phyloP scores from a whole-genome alignment of 352 stramenopile genomes.

The Pythium dissimile region DNA sequence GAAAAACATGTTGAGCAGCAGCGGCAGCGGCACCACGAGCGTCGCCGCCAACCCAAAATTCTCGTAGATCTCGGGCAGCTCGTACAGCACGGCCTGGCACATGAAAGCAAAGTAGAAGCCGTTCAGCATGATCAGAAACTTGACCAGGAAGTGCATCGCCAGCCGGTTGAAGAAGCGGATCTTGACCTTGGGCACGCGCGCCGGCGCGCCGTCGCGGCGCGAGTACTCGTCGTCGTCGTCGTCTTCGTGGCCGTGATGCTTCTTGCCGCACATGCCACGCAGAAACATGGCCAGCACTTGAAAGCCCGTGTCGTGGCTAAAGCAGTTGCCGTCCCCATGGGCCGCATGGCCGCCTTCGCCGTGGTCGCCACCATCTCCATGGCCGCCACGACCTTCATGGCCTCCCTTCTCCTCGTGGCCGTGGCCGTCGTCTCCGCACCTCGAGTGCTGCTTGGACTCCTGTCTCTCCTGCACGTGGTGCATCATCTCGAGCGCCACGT shows the following conservation, averaged over 20 bases:
- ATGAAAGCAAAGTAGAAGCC: conserved; percentile 23
- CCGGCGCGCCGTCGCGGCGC: neutral
- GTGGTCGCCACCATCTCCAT: conserved; percentile 2
- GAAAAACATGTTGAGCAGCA: conserved; percentile 22
- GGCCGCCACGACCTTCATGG: neutral
- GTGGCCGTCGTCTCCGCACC: neutral
- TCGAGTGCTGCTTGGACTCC: conserved; percentile 6
- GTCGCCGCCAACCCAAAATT: neutral
- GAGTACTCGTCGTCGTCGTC: conserved; percentile 1
- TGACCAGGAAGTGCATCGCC: conserved; percentile 14
- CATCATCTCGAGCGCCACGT: conserved; percentile 17
- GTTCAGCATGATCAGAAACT: conserved; percentile 23
- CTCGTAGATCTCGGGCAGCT: conserved; percentile 16
- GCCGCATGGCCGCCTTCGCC: neutral
- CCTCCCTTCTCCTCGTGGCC: neutral
- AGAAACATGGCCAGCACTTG: conserved; percentile 11
- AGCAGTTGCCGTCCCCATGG: conserved; percentile 14
- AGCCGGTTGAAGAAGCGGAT: conserved; percentile 23
- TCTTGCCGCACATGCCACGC: conserved; percentile 14
- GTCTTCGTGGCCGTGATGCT: conserved; percentile 5
- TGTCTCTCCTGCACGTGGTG: conserved; percentile 16
- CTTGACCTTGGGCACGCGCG: conserved; percentile 8
- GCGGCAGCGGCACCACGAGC: conserved; percentile 6
- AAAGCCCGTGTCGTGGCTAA: conserved; percentile 17
- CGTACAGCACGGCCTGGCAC: conserved; percentile 18